A percentile compares a stretch with the other conserved stretches of the same genome.
Evolutionary conservation across 352 stramenopile genomes (phyloP).

Genomic region (Phytopythium sindhum): DNA sequence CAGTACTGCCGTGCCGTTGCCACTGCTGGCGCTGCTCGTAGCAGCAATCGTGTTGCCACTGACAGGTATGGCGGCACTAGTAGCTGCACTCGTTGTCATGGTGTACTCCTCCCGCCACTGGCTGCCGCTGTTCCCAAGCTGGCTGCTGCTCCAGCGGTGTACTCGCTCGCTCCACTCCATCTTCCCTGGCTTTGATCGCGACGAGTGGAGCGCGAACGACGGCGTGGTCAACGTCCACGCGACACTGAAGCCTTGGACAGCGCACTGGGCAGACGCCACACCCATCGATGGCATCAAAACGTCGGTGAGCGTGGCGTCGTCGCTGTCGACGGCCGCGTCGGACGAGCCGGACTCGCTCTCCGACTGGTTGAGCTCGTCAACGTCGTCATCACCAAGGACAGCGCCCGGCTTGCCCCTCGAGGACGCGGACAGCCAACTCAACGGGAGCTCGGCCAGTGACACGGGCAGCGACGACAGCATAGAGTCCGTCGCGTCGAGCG

Average conservation of each 20-base stretch:
- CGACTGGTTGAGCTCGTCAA: conserved; percentile 6
- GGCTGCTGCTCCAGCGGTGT: conserved; percentile 42
- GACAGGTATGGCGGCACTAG: neutral
- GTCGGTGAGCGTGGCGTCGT: conserved; percentile 30
- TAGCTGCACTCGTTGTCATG: conserved; percentile 1
- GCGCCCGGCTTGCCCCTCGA: neutral
- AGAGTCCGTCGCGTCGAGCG: neutral
- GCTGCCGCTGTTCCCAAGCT: conserved; percentile 35
- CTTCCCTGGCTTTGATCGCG: conserved; percentile 44
- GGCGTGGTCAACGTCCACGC: conserved; percentile 67
- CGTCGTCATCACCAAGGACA: neutral
- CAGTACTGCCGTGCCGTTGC: conserved; percentile 11
- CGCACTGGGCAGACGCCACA: conserved; percentile 25
- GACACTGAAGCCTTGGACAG: conserved; percentile 42
- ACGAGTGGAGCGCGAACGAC: conserved; percentile 64
- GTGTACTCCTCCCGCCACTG: conserved; percentile 13
- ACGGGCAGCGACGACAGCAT: neutral
- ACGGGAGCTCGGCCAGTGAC: neutral
- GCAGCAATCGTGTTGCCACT: conserved; percentile 5
- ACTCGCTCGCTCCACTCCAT: conserved; percentile 40
- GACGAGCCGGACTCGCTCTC: conserved; percentile 15
- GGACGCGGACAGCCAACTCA: neutral
- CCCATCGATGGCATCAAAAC: conserved; percentile 17
- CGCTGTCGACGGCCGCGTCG: conserved; percentile 48
- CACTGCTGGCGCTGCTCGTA: conserved; percentile 6